Conservation (phyloP, 2,329 filamentous ascomycete genomes). For the Pseudogymnoascus sp. region DNA sequence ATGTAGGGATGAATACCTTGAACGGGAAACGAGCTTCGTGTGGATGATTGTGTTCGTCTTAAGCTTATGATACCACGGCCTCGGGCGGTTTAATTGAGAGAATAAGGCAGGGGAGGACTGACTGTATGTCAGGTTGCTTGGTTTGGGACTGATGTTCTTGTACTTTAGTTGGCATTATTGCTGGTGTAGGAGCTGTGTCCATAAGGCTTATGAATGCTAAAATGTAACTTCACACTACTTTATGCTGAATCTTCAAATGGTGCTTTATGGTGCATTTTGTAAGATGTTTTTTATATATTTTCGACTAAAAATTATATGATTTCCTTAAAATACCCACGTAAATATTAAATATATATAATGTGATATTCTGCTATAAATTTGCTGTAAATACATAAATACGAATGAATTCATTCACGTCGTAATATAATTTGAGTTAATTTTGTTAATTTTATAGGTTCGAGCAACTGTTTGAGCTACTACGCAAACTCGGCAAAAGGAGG, state of each 20-base stretch:
- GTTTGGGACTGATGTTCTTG: background rate
- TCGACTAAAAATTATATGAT: background rate
- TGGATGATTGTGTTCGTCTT: constrained; percentile 10
- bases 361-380: background rate
- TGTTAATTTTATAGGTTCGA: background rate
- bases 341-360: background rate
- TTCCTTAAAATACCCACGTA: background rate
- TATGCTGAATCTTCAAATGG: background rate
- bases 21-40: background rate
- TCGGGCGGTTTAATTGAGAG: background rate
- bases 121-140: background rate
- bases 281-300: background rate
- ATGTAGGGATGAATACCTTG: background rate
- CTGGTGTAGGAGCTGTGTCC: background rate
- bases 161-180: background rate
- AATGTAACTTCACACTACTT: background rate
- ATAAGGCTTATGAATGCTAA: background rate
- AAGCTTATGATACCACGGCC: constrained; percentile 11
- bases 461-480: background rate
- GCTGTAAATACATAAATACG: background rate
- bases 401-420: background rate
- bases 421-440: background rate
- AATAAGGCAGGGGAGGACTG: background rate
- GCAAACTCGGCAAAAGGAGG: background rate
- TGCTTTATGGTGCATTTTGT: background rate